Evolutionary conservation across 2,329 filamentous ascomycete species (phyloP), one percentile per base, ranked within the genome.

Genomic region (Aspergillus ruber): DNA sequence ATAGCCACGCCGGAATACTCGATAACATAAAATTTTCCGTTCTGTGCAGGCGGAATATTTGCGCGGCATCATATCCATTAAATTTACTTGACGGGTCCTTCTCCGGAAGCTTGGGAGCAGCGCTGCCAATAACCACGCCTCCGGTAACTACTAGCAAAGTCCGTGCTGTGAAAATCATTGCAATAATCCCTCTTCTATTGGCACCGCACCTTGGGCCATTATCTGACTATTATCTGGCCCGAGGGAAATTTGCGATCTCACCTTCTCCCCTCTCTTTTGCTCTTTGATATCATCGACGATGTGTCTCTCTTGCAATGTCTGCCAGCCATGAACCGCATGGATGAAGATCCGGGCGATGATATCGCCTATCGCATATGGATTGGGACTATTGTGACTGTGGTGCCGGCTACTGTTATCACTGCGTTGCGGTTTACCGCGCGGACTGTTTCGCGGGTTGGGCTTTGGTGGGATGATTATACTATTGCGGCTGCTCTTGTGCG

Each of bases 381-480:
- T 9, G 59, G 60, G 17, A 61, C 57, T 4, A 53, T 58, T 21
- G 45, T 46, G 21, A 60, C 58, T 12, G 43, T 62, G 15, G 49
- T 61, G 4, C 57, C 58, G 29, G 60, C 59, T 15, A 61, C 58
- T 12, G 15, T 57, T 5, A 52, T 47, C 0, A 59, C 62, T 10
- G 38, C 48, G 20, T 35, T 61, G n/a, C 56, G 60, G 18, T 61
- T 57, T 18, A 8, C 52, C 29, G 54, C 57, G 17, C 51, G 59
- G 7, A 35, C 51, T 42, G 46, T 59, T 33, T 48, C 60, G 3
- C 36, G 42, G 7, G 57, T 54, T 41, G 55, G 55, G 9, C 46
- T 55, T 6, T 62, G 61, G 60, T 63, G 60, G 59, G 60, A 62
- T 53, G 61, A 63, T 39, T 62, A 57, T 46, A 58, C 53, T n/a